Evolutionary conservation across 1,284 basidiomycete species (phyloP).

Genomic region (Cutaneotrichosporon sp.): DNA sequence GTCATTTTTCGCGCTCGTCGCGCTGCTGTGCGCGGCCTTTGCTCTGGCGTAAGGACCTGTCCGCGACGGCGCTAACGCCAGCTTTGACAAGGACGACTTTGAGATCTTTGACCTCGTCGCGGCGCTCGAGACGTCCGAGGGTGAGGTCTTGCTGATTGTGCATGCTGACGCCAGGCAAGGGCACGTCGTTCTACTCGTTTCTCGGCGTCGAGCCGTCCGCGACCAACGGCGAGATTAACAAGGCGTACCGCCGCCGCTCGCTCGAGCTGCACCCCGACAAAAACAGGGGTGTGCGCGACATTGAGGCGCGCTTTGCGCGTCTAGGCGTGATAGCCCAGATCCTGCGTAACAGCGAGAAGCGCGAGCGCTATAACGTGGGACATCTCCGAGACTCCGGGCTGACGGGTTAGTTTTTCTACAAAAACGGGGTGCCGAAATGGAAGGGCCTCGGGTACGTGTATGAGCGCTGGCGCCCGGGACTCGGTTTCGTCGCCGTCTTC

Average conservation of each 20-base stretch:
- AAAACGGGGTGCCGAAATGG: slow-evolving; percentile 49
- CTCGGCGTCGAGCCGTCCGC: slow-evolving; percentile 67
- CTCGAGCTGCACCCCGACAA: slow-evolving; percentile 87
- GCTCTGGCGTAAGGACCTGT: slow-evolving; percentile 7
- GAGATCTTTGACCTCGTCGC: slow-evolving; percentile 95
- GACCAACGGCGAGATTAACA: slow-evolving; percentile 65
- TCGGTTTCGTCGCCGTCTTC: slow-evolving; percentile 70
- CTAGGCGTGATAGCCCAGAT: slow-evolving; percentile 80
- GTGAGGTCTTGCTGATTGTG: slow-evolving; percentile 42
- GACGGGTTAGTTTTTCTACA: slow-evolving; percentile 50
- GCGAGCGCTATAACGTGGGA: slow-evolving; percentile 66
- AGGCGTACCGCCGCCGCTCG: slow-evolving; percentile 84
- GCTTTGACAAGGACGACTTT: slow-evolving; percentile 67
- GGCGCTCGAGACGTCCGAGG: slow-evolving; percentile 73
- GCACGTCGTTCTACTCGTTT: slow-evolving; percentile 84
- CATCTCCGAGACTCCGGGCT: too few relatives aligned
- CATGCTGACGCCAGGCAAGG: slow-evolving; percentile 56
- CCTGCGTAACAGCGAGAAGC: slow-evolving; percentile 65
- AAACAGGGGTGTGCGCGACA: slow-evolving; percentile 72
- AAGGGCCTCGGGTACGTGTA: slow-evolving; percentile 69
- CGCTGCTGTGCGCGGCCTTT: slow-evolving; percentile 9
- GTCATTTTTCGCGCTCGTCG: slow-evolving; percentile 7
- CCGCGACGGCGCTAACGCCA: background rate
- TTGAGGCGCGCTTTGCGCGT: slow-evolving; percentile 79
- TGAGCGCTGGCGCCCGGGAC: slow-evolving; percentile 81